A percentile compares a stretch with the other conserved stretches of the same genome.
Conservation (phyloP, 23 red algal species). For the Agarophyton chilense region DNA sequence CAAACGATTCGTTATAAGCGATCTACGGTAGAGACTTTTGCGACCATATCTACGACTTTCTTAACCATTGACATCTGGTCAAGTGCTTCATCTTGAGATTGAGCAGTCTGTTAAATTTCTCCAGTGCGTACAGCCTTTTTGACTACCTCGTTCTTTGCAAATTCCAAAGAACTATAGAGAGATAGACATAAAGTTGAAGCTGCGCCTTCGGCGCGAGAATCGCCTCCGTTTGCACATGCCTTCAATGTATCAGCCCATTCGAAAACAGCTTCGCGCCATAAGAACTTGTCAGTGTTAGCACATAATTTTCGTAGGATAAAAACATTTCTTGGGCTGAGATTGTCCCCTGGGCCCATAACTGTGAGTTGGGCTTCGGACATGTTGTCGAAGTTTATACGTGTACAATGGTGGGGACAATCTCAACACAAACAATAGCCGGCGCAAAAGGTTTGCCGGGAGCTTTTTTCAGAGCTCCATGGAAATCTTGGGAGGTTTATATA, state of each 20-base stretch:
- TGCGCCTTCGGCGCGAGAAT: constrained; percentile 26
- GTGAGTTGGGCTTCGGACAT: too few species aligned
- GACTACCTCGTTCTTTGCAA: constrained; percentile 23
- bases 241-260: constrained; percentile 13
- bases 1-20: neutral
- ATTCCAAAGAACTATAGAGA: constrained; percentile 20
- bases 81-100: neutral
- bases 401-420: too few species aligned
- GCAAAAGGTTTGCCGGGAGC: too few species aligned
- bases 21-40: constrained; percentile 40
- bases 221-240: neutral
- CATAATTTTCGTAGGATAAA: neutral
- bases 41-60: constrained; percentile 38
- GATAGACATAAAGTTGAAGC: neutral
- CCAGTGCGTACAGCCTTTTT: too few species aligned
- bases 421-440: too few species aligned
- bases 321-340: too few species aligned
- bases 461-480: too few species aligned
- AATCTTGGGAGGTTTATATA: too few species aligned
- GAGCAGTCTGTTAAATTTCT: neutral
- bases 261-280: constrained; percentile 2
- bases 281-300: constrained; percentile 20
- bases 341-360: too few species aligned
- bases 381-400: too few species aligned
- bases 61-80: constrained; percentile 1